Evolutionary conservation across 2,329 filamentous ascomycete genomes (phyloP).

Genomic region (Chlorencoelia australis): DNA sequence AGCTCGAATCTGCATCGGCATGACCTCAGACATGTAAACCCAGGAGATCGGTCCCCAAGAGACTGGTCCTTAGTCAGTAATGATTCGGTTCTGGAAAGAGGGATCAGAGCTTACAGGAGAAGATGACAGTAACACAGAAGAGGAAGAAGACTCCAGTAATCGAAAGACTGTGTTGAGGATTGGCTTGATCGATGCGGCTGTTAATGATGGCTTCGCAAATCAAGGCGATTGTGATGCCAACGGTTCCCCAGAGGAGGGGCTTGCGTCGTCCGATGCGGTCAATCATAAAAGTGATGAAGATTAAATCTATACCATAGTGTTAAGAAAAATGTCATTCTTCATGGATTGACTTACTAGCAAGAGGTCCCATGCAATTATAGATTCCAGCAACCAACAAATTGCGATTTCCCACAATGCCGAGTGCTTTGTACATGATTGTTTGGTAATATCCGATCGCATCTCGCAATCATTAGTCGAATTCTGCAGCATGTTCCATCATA

Average conservation of each 20-base stretch:
- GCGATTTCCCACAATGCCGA: conserved; percentile 44
- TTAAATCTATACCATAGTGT: conserved; percentile 34
- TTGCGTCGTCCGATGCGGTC: conserved; percentile 42
- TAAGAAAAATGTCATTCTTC: neutral
- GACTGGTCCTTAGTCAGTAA: too few species aligned
- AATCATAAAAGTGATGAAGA: conserved; percentile 49
- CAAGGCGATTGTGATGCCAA: conserved; percentile 45
- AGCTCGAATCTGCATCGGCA: conserved; percentile 55
- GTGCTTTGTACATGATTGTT: conserved; percentile 45
- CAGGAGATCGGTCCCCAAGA: conserved; percentile 51
- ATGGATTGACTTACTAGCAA: conserved; percentile 26
- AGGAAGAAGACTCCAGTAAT: conserved; percentile 55
- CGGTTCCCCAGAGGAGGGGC: conserved; percentile 43
- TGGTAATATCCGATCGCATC: conserved; percentile 55
- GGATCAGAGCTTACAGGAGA: conserved; percentile 32
- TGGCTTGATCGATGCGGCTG: conserved; percentile 34
- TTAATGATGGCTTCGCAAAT: conserved; percentile 51
- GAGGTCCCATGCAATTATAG: conserved; percentile 48
- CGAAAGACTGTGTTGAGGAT: conserved; percentile 36
- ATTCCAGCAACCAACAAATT: conserved; percentile 47
- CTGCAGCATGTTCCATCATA: neutral
- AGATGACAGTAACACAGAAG: conserved; percentile 51
- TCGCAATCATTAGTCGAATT: conserved; percentile 4
- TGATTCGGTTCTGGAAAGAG: too few species aligned
- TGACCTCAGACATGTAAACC: conserved; percentile 58